A percentile compares a stretch with the other conserved stretches of the same genome.
Conservation (phyloP, 2,329 filamentous ascomycete genomes). For the Colletotrichum agaves region DNA sequence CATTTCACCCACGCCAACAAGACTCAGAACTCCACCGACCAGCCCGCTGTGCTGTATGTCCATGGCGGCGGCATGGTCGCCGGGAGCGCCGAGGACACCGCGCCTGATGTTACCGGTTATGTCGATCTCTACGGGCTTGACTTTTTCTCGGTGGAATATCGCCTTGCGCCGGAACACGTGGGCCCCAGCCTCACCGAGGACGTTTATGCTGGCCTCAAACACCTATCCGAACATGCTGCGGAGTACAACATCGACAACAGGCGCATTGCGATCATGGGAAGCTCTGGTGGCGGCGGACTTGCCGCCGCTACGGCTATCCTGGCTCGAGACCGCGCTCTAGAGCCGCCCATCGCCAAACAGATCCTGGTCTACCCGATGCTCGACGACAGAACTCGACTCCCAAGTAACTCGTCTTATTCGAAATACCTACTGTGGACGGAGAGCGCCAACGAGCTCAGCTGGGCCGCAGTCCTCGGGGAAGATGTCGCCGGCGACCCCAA, state of each 20-base stretch:
- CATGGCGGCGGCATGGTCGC: conserved; percentile 56
- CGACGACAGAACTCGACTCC: conserved; percentile 42
- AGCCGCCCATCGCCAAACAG: conserved; percentile 46
- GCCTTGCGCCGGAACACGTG: conserved; percentile 53
- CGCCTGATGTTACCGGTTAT: conserved; percentile 41
- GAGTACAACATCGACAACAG: conserved; percentile 39
- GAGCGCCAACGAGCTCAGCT: conserved; percentile 4
- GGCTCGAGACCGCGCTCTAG: conserved; percentile 43
- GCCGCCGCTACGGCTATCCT: conserved; percentile 50
- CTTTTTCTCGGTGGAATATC: conserved; percentile 52
- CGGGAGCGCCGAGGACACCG: conserved; percentile 43
- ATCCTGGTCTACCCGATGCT: conserved; percentile 49
- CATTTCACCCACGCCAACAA: conserved; percentile 30
- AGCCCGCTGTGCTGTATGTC: conserved; percentile 47
- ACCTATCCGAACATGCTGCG: conserved; percentile 41
- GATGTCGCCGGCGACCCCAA: conserved; percentile 10
- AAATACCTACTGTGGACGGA: background rate
- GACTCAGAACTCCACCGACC: background rate
- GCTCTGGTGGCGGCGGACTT: conserved; percentile 41
- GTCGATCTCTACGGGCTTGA: conserved; percentile 45
- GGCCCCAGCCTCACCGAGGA: conserved; percentile 50
- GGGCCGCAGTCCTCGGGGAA: conserved; percentile 14
- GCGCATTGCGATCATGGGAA: conserved; percentile 40
- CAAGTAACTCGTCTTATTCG: background rate
- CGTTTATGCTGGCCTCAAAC: conserved; percentile 45